Percentiles rank a stretch among this genome's conserved stretches.
phyloP scores from a whole-genome alignment of 2,329 filamentous ascomycete genomes.

The Fusarium sp. region DNA sequence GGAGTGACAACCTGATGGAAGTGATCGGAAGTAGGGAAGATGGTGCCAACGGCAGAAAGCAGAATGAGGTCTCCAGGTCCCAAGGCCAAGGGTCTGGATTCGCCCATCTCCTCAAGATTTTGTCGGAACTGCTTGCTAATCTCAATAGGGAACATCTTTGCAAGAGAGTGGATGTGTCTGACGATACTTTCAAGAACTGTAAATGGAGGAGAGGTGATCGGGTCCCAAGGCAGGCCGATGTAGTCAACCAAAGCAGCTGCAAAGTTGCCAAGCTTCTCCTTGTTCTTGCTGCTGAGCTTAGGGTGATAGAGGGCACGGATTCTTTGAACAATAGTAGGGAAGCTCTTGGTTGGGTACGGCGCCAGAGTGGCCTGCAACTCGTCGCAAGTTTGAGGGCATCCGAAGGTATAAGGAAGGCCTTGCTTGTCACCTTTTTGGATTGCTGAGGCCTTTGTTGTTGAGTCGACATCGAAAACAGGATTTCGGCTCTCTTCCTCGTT shows the following conservation, averaged over 20 bases:
- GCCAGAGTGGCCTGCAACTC: conserved; percentile 77
- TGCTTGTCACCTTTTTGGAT: conserved; percentile 59
- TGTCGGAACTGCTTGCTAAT: conserved; percentile 81
- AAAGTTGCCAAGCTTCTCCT: conserved; percentile 80
- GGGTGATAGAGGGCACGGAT: conserved; percentile 94
- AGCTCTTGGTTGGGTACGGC: conserved; percentile 69
- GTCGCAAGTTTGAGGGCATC: conserved; percentile 81
- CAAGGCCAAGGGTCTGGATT: conserved; percentile 61
- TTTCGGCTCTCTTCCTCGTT: conserved; percentile 67
- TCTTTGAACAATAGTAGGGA: conserved; percentile 85
- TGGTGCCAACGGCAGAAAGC: conserved; percentile 83
- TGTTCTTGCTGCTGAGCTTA: conserved; percentile 86
- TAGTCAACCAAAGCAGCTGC: conserved; percentile 73
- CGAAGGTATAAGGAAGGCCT: conserved; percentile 83
- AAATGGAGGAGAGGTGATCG: conserved; percentile 66
- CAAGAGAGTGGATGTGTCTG: conserved; percentile 91
- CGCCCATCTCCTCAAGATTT: conserved; percentile 71
- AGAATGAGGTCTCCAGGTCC: conserved; percentile 79
- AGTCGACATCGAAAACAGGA: conserved; percentile 61
- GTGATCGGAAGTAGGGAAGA: conserved; percentile 96
- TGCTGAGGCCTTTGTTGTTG: conserved; percentile 52
- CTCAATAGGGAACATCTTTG: conserved; percentile 83
- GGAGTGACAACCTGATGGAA: conserved; percentile 97
- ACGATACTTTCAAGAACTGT: conserved; percentile 80
- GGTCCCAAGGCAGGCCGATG: conserved; percentile 60